These are phyloP conservation scores for Pseudogymnoascus verrucosus DNA, from an alignment of 2,329 filamentous ascomycete species.

Conservation along the genomic window DNA sequence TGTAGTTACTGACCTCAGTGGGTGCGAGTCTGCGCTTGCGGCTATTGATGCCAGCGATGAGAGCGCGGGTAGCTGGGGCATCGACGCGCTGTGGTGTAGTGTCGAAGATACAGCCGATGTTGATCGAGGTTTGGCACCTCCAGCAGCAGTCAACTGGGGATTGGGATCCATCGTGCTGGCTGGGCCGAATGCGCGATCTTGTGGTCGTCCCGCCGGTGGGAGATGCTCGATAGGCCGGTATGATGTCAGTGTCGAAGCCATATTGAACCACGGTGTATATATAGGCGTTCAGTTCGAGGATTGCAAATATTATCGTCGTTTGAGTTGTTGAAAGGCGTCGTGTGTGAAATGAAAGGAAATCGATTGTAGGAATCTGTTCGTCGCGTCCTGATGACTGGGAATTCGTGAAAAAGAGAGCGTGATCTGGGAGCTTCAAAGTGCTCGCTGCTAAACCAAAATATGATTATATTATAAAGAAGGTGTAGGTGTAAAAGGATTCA, in stretches of 20 bases:
- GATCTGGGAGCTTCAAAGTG: neutral
- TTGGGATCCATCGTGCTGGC: constrained; percentile 31
- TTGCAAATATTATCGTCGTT: neutral
- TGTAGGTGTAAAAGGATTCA: neutral
- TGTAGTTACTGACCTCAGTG: constrained; percentile 37
- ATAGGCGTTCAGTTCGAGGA: neutral
- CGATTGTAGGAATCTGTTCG: neutral
- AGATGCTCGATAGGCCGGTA: constrained; percentile 3
- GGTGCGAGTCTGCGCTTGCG: constrained; percentile 39
- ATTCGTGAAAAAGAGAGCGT: constrained; percentile 6
- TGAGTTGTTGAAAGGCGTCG: neutral
- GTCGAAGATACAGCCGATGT: constrained; percentile 38
- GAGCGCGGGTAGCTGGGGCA: constrained; percentile 43
- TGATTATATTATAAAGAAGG: constrained; percentile 2
- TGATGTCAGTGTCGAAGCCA: constrained; percentile 8
- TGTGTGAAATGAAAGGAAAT: neutral
- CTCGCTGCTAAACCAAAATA: neutral
- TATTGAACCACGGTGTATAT: neutral
- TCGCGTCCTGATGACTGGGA: constrained; percentile 2
- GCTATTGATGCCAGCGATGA: constrained; percentile 51
- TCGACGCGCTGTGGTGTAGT: constrained; percentile 33
- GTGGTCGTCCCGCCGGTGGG: constrained; percentile 7
- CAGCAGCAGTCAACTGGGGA: constrained; percentile 38
- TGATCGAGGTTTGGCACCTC: constrained; percentile 43
- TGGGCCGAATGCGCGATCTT: constrained; percentile 34